Evolutionary conservation across 371 early-diverging fungal species (phyloP), one percentile per base, ranked within the genome.

Genomic region (Blakeslea trispora): DNA sequence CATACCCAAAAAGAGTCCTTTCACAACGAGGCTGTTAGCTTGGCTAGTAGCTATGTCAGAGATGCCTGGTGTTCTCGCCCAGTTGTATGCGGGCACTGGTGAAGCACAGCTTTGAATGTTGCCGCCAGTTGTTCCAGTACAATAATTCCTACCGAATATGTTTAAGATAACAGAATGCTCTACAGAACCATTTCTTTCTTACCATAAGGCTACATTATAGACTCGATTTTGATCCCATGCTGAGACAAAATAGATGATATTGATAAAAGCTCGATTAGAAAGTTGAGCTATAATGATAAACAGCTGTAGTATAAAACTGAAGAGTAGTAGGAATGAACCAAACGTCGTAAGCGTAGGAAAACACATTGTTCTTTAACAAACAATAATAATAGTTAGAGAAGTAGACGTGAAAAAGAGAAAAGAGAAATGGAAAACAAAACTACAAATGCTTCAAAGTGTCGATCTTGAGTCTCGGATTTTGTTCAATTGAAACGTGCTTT

Each of bases 221-320:
- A 45, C 32, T 42, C 48, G 37, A 32, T 64, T 48, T 50, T 50
- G 48, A 14, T 69, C 64, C 44, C 47, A 45, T 45, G 55, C 59
- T 43, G 63, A 53, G 10, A 28, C 65, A 53, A 71, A 67, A 28
- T 64, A 63, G 35, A 77, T 41, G 39, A 19, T 14, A 9, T 50
- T 56, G 15, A 77, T 39, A 22, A 77, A 63, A 17, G 31, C 37
- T 34, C 55, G 53, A 47, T 66, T 71, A 14, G 64, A 65, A n/a
- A 69, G 34, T 17, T 68, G 64, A 8, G 74, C 77, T 22, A 77
- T 73, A 45, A 77, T 31, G 15, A 65, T 52, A 54, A 77, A 73
- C 35, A 77, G 35, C 37, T 73, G 63, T 9, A 73, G 48, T 8
- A 77, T 45, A 47, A 77, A 71, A 21, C 72, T 68, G 42, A 61